These are phyloP conservation scores for Colletotrichum chlorophyti DNA, from an alignment of 2,329 filamentous ascomycete genomes.

Conservation along the genomic window DNA sequence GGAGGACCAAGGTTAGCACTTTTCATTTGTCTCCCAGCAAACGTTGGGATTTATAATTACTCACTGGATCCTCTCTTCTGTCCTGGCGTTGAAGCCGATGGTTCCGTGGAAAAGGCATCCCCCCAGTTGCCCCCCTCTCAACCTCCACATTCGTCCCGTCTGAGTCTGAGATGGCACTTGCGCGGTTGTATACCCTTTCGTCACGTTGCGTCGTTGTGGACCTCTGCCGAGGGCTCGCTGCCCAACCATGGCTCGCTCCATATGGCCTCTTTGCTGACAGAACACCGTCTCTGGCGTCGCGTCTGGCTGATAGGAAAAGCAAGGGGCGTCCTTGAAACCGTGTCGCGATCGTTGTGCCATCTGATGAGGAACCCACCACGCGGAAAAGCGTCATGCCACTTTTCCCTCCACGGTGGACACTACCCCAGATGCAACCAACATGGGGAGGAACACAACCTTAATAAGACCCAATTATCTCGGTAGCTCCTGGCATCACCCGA, in stretches of 20 bases:
- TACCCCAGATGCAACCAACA: neutral
- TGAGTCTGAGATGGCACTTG: too few relatives aligned
- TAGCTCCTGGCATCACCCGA: neutral
- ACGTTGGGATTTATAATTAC: conserved; percentile 20
- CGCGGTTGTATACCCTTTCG: too few relatives aligned
- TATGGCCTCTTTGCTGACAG: neutral
- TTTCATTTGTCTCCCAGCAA: neutral
- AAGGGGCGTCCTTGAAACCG: neutral
- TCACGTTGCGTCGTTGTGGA: neutral
- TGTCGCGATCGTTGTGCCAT: neutral
- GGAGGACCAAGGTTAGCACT: neutral
- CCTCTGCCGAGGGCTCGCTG: too few relatives aligned
- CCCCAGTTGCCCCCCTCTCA: neutral
- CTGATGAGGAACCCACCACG: neutral
- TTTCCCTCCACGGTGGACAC: neutral
- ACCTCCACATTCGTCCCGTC: neutral
- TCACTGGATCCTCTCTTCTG: neutral
- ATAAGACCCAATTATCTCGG: neutral
- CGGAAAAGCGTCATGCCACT: conserved; percentile 5
- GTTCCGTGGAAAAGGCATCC: conserved; percentile 23
- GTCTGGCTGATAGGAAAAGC: conserved; percentile 1
- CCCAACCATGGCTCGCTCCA: too few relatives aligned
- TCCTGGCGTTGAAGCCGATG: conserved; percentile 3
- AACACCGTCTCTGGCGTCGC: neutral
- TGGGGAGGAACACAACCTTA: neutral